Conservation (phyloP, 2,329 filamentous ascomycete species). For the Rhynchosporium graminicola region DNA sequence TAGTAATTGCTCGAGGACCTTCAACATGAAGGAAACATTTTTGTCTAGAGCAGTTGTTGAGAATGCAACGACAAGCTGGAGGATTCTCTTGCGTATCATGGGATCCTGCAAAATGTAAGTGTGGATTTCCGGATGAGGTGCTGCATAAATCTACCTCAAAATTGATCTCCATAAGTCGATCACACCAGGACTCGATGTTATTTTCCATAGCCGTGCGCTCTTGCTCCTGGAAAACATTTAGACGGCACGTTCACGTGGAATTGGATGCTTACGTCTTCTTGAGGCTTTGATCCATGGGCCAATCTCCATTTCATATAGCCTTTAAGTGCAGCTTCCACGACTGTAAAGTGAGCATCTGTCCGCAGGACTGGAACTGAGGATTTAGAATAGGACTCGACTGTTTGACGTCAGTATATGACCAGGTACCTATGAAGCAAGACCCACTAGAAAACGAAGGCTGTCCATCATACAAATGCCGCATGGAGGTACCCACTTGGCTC, state of each 20-base stretch:
- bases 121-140: not conserved
- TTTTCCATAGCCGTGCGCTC: conserved; percentile 60
- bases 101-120: conserved; percentile 59
- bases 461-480: conserved; percentile 75
- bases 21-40: conserved; percentile 79
- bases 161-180: conserved; percentile 66
- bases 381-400: conserved; percentile 62
- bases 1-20: conserved; percentile 87
- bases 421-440: conserved; percentile 32
- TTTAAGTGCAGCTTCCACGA: conserved; percentile 85
- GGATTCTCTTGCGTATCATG: conserved; percentile 75
- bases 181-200: conserved; percentile 71
- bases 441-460: conserved; percentile 66
- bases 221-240: conserved; percentile 43
- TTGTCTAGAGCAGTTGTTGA: conserved; percentile 78
- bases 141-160: conserved; percentile 54
- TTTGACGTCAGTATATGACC: conserved; percentile 33
- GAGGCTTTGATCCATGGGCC: conserved; percentile 51
- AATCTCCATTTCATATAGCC: conserved; percentile 81
- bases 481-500: conserved; percentile 70
- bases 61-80: conserved; percentile 82
- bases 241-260: conserved; percentile 22
- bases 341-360: conserved; percentile 85
- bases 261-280: conserved; percentile 43
- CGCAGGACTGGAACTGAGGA: conserved; percentile 71